Conservation (phyloP, 2,329 filamentous ascomycete species). For the Cladosporium cucumerinum region DNA sequence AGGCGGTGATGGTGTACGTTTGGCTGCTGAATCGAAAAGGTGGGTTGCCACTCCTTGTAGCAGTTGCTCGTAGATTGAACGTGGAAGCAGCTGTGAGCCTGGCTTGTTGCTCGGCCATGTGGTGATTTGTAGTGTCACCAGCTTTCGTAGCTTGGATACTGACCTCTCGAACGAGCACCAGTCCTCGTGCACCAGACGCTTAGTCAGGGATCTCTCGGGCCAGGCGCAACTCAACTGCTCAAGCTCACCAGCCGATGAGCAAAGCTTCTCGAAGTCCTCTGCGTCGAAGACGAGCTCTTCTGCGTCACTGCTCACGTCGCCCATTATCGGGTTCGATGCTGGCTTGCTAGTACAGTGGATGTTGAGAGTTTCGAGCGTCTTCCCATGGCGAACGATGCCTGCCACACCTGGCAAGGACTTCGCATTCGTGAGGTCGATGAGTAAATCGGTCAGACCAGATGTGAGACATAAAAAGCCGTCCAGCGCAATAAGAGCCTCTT, state of each 20-base stretch:
- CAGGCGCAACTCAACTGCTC: conserved; percentile 49
- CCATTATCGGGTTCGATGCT: not conserved
- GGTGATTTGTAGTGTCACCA: conserved; percentile 48
- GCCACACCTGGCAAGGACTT: conserved; percentile 42
- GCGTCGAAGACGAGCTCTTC: conserved; percentile 46
- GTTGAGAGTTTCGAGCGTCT: conserved; percentile 44
- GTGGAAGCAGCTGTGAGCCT: conserved; percentile 39
- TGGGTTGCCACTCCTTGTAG: conserved; percentile 33
- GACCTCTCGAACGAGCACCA: conserved; percentile 43
- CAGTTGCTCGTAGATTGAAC: conserved; percentile 45
- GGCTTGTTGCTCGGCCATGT: conserved; percentile 48
- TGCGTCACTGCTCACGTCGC: conserved; percentile 28
- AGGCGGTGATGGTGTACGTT: not conserved
- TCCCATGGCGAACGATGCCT: conserved; percentile 45
- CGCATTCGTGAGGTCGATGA: conserved; percentile 43
- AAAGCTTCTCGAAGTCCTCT: conserved; percentile 45
- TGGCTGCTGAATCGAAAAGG: conserved; percentile 26
- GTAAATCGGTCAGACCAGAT: conserved; percentile 43
- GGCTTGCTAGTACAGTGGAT: conserved; percentile 38
- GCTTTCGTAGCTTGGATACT: conserved; percentile 32
- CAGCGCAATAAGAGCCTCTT: conserved; percentile 45
- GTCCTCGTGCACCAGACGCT: conserved; percentile 38
- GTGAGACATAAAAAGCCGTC: conserved; percentile 49
- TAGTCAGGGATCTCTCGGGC: conserved; percentile 44
- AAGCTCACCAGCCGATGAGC: conserved; percentile 41